These are phyloP conservation scores for Chalaropsis thielavioides DNA, from an alignment of 2,329 filamentous ascomycete species.

Conservation along the genomic window DNA sequence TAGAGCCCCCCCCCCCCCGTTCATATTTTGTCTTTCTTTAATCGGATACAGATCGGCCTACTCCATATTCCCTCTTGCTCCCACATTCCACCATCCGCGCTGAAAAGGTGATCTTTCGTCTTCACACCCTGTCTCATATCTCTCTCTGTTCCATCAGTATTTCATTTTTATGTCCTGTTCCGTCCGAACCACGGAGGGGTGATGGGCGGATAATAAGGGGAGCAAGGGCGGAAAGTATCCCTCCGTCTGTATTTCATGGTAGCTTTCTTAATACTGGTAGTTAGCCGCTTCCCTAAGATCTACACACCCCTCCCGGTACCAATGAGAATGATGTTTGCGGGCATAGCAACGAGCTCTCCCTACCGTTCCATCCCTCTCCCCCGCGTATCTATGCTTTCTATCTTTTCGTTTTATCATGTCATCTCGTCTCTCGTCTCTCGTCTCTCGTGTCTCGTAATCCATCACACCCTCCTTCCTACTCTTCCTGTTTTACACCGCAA, in stretches of 20 bases:
- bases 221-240: background rate
- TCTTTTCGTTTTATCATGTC: background rate
- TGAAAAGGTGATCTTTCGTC: background rate
- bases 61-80: background rate
- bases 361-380: background rate
- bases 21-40: background rate
- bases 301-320: background rate
- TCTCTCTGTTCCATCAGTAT: background rate
- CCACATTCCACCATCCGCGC: slow-evolving; percentile 2
- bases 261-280: background rate
- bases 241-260: background rate
- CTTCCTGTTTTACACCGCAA: background rate
- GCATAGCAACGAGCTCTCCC: background rate
- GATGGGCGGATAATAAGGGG: background rate
- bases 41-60: background rate
- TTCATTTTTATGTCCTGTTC: background rate
- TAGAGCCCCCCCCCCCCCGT: background rate
- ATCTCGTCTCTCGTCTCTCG: background rate
- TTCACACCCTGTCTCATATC: background rate
- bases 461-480: background rate
- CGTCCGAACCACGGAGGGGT: background rate
- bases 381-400: background rate
- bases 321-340: background rate
- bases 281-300: background rate
- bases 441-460: background rate